Percentiles rank a stretch among this genome's conserved stretches.
Evolutionary conservation across 495 filamentous ascomycete species (phyloP).

Genomic region (Thermothielavioides terrestris): DNA sequence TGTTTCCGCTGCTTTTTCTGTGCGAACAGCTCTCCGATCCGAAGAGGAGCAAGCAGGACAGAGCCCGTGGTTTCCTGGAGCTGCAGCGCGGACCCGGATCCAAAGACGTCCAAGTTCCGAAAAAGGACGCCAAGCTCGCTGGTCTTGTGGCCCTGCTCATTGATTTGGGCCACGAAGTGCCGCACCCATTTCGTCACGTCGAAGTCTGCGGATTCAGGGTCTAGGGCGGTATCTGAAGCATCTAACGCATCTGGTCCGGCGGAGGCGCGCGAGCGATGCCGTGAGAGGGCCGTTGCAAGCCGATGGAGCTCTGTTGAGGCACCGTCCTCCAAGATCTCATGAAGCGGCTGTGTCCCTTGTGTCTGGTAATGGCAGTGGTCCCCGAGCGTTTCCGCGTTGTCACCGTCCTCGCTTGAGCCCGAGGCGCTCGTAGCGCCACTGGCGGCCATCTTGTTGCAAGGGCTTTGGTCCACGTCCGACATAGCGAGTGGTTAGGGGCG

Average conservation of each 20-base stretch:
- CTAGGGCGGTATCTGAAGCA: constrained; percentile 12
- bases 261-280: constrained; percentile 5
- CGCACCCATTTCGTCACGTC: constrained; percentile 18
- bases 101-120: constrained; percentile 46
- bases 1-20: constrained; percentile 29
- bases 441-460: background rate
- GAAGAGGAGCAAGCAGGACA: constrained; percentile 40
- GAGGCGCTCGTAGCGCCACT: background rate
- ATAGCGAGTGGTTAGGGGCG: background rate
- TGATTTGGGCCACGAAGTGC: constrained; percentile 15
- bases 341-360: background rate
- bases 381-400: background rate
- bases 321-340: constrained; percentile 11
- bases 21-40: constrained; percentile 38
- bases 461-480: background rate
- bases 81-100: constrained; percentile 46
- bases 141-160: constrained; percentile 17
- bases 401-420: background rate
- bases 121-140: constrained; percentile 36
- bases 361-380: background rate
- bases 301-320: constrained; percentile 14
- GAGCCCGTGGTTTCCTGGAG: constrained; percentile 49
- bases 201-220: constrained; percentile 19
- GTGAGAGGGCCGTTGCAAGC: constrained; percentile 21
- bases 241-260: background rate